Percentiles rank a stretch among this genome's conserved stretches.
Conservation (phyloP, 805 yeast genomes). For the Cyberlindnera misumaiensis region DNA sequence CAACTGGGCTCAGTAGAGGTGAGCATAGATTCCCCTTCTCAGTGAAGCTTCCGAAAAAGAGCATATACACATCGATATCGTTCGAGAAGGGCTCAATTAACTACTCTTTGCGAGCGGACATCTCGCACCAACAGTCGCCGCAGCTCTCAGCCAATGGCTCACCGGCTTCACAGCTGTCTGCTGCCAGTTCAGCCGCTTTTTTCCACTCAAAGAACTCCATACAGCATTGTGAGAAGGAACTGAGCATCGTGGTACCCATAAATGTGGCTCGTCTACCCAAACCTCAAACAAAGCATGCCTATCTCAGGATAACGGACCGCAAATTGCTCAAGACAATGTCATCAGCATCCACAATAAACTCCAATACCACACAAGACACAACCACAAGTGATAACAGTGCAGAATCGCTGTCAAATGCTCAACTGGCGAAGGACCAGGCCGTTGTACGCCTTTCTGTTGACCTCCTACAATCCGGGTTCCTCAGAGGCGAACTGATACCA, state of each 20-base stretch:
- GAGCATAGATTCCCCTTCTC: slow-evolving; percentile 86
- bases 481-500: slow-evolving; percentile 76
- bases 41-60: slow-evolving; percentile 68
- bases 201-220: slow-evolving; percentile 23
- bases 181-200: slow-evolving; percentile 11
- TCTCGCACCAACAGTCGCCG: slow-evolving; percentile 20
- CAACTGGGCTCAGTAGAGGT: slow-evolving; percentile 59
- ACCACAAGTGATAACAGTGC: slow-evolving; percentile 16
- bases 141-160: slow-evolving; percentile 14
- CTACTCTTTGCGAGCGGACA: slow-evolving; percentile 50
- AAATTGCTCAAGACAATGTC: slow-evolving; percentile 32
- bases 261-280: slow-evolving; percentile 63
- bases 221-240: slow-evolving; percentile 46
- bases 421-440: slow-evolving; percentile 6
- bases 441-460: slow-evolving; percentile 36
- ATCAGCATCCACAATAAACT: slow-evolving; percentile 34
- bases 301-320: slow-evolving; percentile 48
- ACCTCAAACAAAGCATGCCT: slow-evolving; percentile 59
- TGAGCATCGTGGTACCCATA: slow-evolving; percentile 64
- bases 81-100: slow-evolving; percentile 83
- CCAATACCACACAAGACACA: slow-evolving; percentile 19
- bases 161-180: slow-evolving; percentile 17
- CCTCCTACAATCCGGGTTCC: slow-evolving; percentile 57
- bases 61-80: slow-evolving; percentile 66
- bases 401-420: slow-evolving; percentile 10